These are phyloP conservation scores for Choanephora cucurbitarum DNA, from an alignment of 371 early-diverging fungal genomes.

Conservation along the genomic window DNA sequence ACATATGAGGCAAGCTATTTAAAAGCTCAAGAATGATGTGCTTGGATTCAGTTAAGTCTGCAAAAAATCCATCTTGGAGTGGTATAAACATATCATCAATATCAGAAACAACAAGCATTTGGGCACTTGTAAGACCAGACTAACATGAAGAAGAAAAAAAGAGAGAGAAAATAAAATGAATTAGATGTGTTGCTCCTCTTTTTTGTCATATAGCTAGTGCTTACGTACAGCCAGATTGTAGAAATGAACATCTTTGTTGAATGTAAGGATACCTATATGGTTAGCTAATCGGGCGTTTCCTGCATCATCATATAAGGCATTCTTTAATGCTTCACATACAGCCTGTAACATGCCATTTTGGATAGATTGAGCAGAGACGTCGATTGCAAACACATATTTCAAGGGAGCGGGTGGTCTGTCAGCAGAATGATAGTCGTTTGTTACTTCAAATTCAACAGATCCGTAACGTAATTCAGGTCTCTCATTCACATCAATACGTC, in stretches of 20 bases:
- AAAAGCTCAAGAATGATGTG: slow-evolving; percentile 82
- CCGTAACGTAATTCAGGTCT: slow-evolving; percentile 93
- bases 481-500: slow-evolving; percentile 83
- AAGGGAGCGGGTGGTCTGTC: slow-evolving; percentile 70
- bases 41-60: slow-evolving; percentile 77
- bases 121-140: slow-evolving; percentile 80
- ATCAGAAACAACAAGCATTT: slow-evolving; percentile 97
- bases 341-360: slow-evolving; percentile 80
- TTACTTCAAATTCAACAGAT: slow-evolving; percentile 90
- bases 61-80: slow-evolving; percentile 88
- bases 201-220: no score
- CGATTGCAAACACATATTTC: slow-evolving; percentile 91
- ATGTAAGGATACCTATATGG: slow-evolving; percentile 88
- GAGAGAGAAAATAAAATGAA: no score
- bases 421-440: slow-evolving; percentile 65
- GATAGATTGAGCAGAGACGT: slow-evolving; percentile 87
- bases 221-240: slow-evolving; percentile 82
- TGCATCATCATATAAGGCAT: slow-evolving; percentile 66
- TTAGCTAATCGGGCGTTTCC: slow-evolving; percentile 30
- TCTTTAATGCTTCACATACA: slow-evolving; percentile 72
- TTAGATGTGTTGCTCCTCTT: no score
- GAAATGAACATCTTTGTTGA: slow-evolving; percentile 89
- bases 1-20: slow-evolving; percentile 82
- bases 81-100: slow-evolving; percentile 93
- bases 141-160: slow-evolving; percentile 30